These are phyloP conservation scores for Ophiostoma ips DNA, from an alignment of 2,329 filamentous ascomycete genomes.

Conservation along the genomic window DNA sequence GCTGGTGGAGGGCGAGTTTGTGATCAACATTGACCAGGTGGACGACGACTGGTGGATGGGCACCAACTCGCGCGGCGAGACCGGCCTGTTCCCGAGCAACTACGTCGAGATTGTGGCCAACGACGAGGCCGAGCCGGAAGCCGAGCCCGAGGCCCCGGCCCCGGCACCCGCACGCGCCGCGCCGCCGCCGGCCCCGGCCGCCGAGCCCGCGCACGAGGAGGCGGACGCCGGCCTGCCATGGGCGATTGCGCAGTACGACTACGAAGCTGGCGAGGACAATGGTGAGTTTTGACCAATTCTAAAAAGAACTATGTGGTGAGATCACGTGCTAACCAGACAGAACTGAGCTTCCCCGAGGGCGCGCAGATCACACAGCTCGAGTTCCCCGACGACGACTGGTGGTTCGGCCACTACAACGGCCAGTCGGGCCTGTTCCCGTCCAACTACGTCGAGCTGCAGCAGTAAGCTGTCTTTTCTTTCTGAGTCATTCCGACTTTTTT, in stretches of 20 bases:
- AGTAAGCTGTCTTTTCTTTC: background rate
- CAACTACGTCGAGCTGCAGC: constrained; percentile 51
- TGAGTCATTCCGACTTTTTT: background rate
- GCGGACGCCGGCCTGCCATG: constrained; percentile 36
- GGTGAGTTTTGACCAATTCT: constrained; percentile 28
- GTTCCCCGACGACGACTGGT: constrained; percentile 98
- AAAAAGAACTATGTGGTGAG: background rate
- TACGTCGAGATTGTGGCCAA: constrained; percentile 79
- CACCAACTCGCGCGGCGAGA: constrained; percentile 70
- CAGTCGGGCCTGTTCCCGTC: constrained; percentile 71
- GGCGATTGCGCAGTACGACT: constrained; percentile 84
- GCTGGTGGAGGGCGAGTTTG: constrained; percentile 71
- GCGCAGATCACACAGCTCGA: constrained; percentile 72
- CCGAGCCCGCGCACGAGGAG: constrained; percentile 26
- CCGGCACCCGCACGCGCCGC: constrained; percentile 17
- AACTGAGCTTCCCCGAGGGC: constrained; percentile 74
- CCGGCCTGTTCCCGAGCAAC: constrained; percentile 88
- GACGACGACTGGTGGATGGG: constrained; percentile 99
- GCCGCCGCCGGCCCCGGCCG: constrained; percentile 16
- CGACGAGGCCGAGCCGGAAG: constrained; percentile 21
- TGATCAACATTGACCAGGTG: constrained; percentile 91
- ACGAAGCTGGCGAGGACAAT: constrained; percentile 94
- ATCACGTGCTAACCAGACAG: constrained; percentile 24
- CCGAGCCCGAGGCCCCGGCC: constrained; percentile 18
- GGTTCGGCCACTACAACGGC: constrained; percentile 77